phyloP scores from a whole-genome alignment of 1,284 basidiomycete genomes.

The Malassezia sp. region DNA sequence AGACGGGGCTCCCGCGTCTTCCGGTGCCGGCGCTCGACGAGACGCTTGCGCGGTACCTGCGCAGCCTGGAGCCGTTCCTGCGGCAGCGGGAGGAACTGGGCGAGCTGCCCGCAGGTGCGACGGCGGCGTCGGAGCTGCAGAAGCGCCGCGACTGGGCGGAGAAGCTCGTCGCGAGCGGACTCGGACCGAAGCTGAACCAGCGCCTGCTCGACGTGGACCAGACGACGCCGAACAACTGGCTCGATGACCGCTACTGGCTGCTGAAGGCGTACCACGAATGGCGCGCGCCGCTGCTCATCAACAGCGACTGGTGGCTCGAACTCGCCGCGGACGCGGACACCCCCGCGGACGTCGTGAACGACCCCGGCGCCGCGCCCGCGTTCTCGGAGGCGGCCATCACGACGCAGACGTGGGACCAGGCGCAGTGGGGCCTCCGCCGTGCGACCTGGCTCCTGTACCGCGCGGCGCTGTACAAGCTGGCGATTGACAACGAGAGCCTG shows the following conservation, averaged over 20 bases:
- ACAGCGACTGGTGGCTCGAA: slow-evolving; percentile 97
- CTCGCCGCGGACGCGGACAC: slow-evolving; percentile 54
- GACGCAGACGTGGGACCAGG: slow-evolving; percentile 36
- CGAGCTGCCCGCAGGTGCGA: slow-evolving; percentile 51
- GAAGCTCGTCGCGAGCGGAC: slow-evolving; percentile 59
- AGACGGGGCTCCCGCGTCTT: slow-evolving; percentile 55
- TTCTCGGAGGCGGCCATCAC: slow-evolving; percentile 21
- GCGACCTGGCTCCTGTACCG: slow-evolving; percentile 73
- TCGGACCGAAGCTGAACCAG: slow-evolving; percentile 65
- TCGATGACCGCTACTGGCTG: slow-evolving; percentile 88
- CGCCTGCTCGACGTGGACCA: slow-evolving; percentile 73
- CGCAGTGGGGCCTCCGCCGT: slow-evolving; percentile 69
- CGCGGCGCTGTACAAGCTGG: slow-evolving; percentile 65
- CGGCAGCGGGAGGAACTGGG: slow-evolving; percentile 50
- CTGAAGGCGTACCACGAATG: slow-evolving; percentile 81
- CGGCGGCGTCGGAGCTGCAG: slow-evolving; percentile 55
- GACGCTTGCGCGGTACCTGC: slow-evolving; percentile 68
- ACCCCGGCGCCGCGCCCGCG: slow-evolving; percentile 35
- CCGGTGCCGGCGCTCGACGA: slow-evolving; percentile 70
- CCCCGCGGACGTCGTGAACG: slow-evolving; percentile 39
- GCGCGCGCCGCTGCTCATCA: slow-evolving; percentile 72
- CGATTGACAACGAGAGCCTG: slow-evolving; percentile 55
- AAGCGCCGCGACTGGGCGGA: slow-evolving; percentile 58
- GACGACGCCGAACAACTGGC: slow-evolving; percentile 79
- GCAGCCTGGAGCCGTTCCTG: slow-evolving; percentile 68